A percentile compares a stretch with the other conserved stretches of the same genome.
Conservation (phyloP, 768 basidiomycete genomes). For the Clitopilus hobsonii region DNA sequence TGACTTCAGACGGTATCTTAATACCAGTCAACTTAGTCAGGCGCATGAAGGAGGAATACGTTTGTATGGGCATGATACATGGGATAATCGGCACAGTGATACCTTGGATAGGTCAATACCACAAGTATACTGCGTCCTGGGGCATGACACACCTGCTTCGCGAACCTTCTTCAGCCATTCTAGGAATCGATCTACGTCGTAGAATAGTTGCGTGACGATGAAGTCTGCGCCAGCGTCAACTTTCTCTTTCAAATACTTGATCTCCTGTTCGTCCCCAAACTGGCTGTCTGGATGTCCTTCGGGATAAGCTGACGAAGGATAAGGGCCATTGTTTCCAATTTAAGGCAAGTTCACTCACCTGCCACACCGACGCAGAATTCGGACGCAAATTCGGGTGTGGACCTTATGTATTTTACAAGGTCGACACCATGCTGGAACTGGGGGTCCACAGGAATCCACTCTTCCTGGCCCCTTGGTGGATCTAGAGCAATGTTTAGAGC, state of each 20-base stretch:
- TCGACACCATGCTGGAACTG: slow-evolving; percentile 82
- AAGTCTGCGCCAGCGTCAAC: slow-evolving; percentile 95
- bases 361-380: slow-evolving; percentile 95
- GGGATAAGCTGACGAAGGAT: slow-evolving; percentile 65
- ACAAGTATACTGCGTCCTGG: too few relatives aligned
- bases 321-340: background rate
- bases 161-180: slow-evolving; percentile 74
- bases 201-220: slow-evolving; percentile 95
- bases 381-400: slow-evolving; percentile 69
- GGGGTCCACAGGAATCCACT: slow-evolving; percentile 84
- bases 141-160: slow-evolving; percentile 48
- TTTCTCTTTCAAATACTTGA: slow-evolving; percentile 76
- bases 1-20: slow-evolving; percentile 62
- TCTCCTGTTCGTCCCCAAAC: slow-evolving; percentile 53
- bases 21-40: slow-evolving; percentile 87
- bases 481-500: slow-evolving; percentile 40
- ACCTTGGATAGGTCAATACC: too few relatives aligned
- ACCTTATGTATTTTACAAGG: slow-evolving; percentile 87
- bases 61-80: slow-evolving; percentile 97
- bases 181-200: slow-evolving; percentile 87
- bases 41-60: slow-evolving; percentile 88
- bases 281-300: slow-evolving; percentile 75
- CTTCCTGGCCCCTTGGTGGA: slow-evolving; percentile 90
- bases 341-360: slow-evolving; percentile 39
- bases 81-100: slow-evolving; percentile 90